Percentiles rank a stretch among this genome's conserved stretches.
These are phyloP conservation scores for Ogataea kodamae DNA, from an alignment of 805 yeast genomes.

Conservation along the genomic window DNA sequence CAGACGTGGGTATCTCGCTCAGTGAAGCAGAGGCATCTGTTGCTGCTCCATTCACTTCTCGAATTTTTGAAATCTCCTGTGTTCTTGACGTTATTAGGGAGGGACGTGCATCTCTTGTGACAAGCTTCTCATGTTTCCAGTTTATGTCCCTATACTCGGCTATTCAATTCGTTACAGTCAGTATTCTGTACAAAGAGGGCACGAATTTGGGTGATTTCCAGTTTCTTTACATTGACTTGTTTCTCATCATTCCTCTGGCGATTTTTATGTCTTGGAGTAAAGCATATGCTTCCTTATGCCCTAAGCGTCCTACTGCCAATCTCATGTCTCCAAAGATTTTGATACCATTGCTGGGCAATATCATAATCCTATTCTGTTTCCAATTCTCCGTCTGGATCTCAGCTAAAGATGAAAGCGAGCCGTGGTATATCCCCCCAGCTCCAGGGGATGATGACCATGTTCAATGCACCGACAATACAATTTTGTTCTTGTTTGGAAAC, in stretches of 20 bases:
- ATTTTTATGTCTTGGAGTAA: constrained; percentile 97
- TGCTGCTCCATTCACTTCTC: constrained; percentile 96
- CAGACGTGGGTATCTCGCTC: constrained; percentile 93
- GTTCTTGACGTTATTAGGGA: constrained; percentile 87
- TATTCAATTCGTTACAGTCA: constrained; percentile 86
- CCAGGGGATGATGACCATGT: constrained; percentile 83
- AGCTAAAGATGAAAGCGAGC: constrained; percentile 42
- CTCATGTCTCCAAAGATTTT: constrained; percentile 85
- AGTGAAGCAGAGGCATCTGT: constrained; percentile 98
- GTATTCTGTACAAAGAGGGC: constrained; percentile 81
- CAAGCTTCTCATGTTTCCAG: constrained; percentile 95
- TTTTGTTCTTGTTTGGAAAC: constrained; percentile 73
- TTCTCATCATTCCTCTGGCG: constrained; percentile 89
- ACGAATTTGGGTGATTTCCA: constrained; percentile 96
- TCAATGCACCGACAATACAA: constrained; percentile 84
- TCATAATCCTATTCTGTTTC: constrained; percentile 56
- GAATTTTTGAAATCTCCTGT: constrained; percentile 87
- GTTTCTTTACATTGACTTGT: constrained; percentile 87
- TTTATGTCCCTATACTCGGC: constrained; percentile 97
- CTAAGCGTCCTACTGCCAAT: constrained; percentile 90
- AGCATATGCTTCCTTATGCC: constrained; percentile 57
- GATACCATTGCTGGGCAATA: constrained; percentile 77
- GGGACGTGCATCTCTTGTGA: constrained; percentile 92
- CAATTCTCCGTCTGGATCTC: constrained; percentile 67
- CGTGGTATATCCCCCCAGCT: constrained; percentile 79